phyloP scores from a whole-genome alignment of 2,329 filamentous ascomycete species.

The Magnaporthales sp. region DNA sequence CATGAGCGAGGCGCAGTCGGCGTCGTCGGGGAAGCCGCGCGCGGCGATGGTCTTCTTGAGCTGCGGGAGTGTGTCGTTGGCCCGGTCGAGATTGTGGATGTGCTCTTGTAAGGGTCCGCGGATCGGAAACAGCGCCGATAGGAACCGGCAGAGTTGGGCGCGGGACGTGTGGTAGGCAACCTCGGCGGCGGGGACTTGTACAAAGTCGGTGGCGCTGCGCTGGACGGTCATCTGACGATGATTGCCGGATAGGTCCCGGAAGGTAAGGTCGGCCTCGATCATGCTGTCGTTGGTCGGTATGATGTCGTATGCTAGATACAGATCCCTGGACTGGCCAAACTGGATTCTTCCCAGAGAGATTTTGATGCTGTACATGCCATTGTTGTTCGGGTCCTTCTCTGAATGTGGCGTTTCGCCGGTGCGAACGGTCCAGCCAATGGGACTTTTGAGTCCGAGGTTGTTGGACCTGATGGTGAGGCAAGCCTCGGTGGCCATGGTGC shows the following conservation, averaged over 20 bases:
- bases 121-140: conserved; percentile 35
- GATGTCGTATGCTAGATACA: conserved; percentile 33
- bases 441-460: conserved; percentile 27
- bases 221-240: conserved; percentile 1
- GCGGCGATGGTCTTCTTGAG: not conserved
- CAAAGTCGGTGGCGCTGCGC: conserved; percentile 12
- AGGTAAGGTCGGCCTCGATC: conserved; percentile 26
- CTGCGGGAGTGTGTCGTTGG: not conserved
- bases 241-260: conserved; percentile 16
- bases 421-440: conserved; percentile 26
- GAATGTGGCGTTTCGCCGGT: not conserved
- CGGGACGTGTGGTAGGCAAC: conserved; percentile 44
- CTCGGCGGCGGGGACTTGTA: conserved; percentile 21
- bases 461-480: conserved; percentile 30
- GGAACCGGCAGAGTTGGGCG: conserved; percentile 37
- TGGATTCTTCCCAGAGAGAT: conserved; percentile 44
- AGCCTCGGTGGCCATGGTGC: conserved; percentile 43
- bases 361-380: conserved; percentile 17
- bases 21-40: conserved; percentile 17
- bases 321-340: conserved; percentile 51
- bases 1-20: conserved; percentile 35
- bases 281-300: conserved; percentile 9
- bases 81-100: not conserved
- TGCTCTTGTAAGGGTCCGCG: conserved; percentile 3
- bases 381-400: not conserved